These are phyloP conservation scores for Penicillium sp. DNA, from an alignment of 2,329 filamentous ascomycete genomes.

Conservation along the genomic window DNA sequence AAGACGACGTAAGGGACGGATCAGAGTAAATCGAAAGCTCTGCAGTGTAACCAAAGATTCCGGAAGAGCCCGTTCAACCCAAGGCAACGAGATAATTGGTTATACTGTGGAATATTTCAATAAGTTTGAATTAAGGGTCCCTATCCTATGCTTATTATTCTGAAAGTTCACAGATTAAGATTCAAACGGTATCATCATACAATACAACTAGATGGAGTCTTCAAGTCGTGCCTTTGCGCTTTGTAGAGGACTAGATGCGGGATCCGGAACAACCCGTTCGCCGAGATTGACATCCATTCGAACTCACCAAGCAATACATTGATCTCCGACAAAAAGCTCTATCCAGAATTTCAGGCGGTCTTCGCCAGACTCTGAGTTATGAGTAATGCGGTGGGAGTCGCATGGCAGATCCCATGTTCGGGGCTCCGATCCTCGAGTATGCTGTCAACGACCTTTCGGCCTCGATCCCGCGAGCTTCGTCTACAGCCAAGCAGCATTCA, in stretches of 20 bases:
- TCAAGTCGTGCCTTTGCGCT: too few relatives aligned
- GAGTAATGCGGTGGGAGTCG: slow-evolving; percentile 43
- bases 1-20: neutral
- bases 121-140: too few relatives aligned
- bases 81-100: too few relatives aligned
- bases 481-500: slow-evolving; percentile 20
- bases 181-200: too few relatives aligned
- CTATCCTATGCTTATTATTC: too few relatives aligned
- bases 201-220: neutral
- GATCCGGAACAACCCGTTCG: neutral
- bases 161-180: too few relatives aligned
- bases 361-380: slow-evolving; percentile 32
- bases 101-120: too few relatives aligned
- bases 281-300: neutral
- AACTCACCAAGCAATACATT: neutral
- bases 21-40: neutral
- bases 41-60: neutral
- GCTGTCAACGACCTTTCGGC: slow-evolving; percentile 22
- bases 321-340: neutral
- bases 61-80: neutral
- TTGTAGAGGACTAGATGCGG: neutral
- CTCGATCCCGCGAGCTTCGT: slow-evolving; percentile 23
- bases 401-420: slow-evolving; percentile 43
- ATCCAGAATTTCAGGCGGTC: neutral
- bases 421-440: slow-evolving; percentile 32